Evolutionary conservation across 192 early-diverging fungal species (phyloP), one percentile per base, ranked within the genome.

Genomic region (Funneliformis geosporum): DNA sequence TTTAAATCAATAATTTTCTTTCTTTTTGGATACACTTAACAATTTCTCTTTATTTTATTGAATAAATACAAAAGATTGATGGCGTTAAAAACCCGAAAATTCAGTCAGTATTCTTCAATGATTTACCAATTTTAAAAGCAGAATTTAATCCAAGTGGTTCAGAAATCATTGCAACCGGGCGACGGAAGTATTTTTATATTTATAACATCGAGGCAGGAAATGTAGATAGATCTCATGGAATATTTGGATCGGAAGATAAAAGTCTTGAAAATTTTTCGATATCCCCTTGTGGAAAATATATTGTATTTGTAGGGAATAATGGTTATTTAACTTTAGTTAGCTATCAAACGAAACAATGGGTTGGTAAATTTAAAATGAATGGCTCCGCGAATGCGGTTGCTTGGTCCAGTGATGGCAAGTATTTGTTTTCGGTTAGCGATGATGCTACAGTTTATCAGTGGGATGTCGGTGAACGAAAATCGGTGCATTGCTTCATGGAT

Each of bases 21-120:
- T 28, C 7, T 65, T 65, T 28, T 70, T 43, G 18, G 42, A 43
- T 43, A 18, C 42, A 11, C 10, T 11, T 46, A 72, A 66, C 27
- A 39, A 55, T 75, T 75, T 67, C 61, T 6, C 9, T 33, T 64
- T 84, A 23, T 66, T 62, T 23, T 18, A 18, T 11, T 67, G 14
- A 68, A 68, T 27, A 23, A 64, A 43, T 47, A n/a, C n/a, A n/a
- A 38, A 64, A 95, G 67, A 89, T 97, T 8, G 97, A 99, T 71
- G 97, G 97, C 25, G 96, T 95, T 83, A 81, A 93, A 44, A 99
- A 99, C 84, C 94, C 92, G 61, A 93, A 96, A 84, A 90, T 99
- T 71, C 95, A 97, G 86, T 93, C 91, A 11, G 84, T 98, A n/a
- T 88, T 88, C 75, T 90, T 97, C 80, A 93, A 95, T 79, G 97